phyloP scores from a whole-genome alignment of 148 eudicot species.

The Hydrangea macrophylla region DNA sequence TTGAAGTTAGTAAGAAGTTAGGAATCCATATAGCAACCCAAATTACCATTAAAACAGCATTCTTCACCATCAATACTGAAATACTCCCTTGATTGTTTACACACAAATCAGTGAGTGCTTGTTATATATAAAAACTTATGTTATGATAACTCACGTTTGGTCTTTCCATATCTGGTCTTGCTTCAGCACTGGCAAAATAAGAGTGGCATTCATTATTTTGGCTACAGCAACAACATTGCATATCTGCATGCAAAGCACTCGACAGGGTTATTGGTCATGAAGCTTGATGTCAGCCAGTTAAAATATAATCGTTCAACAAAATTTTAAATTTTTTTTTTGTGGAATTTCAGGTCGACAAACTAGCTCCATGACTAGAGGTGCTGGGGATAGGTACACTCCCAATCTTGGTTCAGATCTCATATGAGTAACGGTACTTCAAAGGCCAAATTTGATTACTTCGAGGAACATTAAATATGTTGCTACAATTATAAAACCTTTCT shows the following conservation, averaged over 20 bases:
- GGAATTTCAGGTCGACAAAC: not conserved
- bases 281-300: no score
- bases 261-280: slow-evolving; percentile 1
- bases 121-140: not conserved
- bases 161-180: slow-evolving; percentile 99
- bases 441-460: no score
- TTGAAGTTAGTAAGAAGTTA: no score
- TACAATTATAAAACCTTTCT: no score
- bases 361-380: not conserved
- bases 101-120: not conserved
- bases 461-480: no score
- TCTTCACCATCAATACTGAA: no score
- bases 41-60: no score
- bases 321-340: not conserved
- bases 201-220: slow-evolving; percentile 91
- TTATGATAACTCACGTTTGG: slow-evolving; percentile 75
- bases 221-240: slow-evolving; percentile 99
- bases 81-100: not conserved
- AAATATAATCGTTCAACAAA: not conserved
- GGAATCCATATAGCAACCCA: no score
- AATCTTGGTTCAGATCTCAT: no score
- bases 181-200: slow-evolving; percentile 94
- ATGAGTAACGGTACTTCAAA: no score
- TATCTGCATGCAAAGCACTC: slow-evolving; percentile 52
- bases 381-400: no score